Evolutionary conservation across 805 yeast genomes (phyloP), one percentile per base, ranked within the genome.

Genomic region (Ogataea paradorogensis): DNA sequence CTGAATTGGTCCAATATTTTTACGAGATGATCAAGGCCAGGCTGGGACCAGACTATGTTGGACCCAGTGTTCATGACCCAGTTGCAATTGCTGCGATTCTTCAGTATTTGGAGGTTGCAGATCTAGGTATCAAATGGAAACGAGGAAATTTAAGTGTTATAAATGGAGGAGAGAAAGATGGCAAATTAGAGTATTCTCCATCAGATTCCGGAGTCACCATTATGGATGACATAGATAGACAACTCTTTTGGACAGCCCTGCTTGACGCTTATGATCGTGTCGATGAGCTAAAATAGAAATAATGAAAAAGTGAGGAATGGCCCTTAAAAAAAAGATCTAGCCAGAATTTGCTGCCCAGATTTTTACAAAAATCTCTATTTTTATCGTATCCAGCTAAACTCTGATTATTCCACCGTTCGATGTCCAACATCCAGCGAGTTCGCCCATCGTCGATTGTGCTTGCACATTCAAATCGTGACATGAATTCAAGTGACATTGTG

Each of bases 11-110:
- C 50, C 62, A 67, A 9, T 76, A 67, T 44, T 79, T 78, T 54
- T 70, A 74, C 9, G 62, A 64, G 16, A 50, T 76, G 8, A 71
- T 73, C 53, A 63, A 64, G 27, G 62, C 64, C 18, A 52, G 59
- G 28, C 71, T 69, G 46, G 71, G 71, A 66, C 75, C 57, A 45
- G 46, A 18, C 21, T 58, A 51, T 33, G 44, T 56, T 5, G 91
- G 93, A 0, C 89, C 93, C 4, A 87, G 89, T 1, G 70, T 85
- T 1, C 95, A 87, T 60, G 95, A 86, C 58, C 91, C 93, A 1
- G 65, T 84, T 36, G 84, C 95, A 1, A 65, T 84, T 9, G 75
- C 74, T 37, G 78, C 78, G 0, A 52, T 85, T 26, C 58, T 85
- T 36, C 74, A 76, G 15, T 57, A 76, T 35, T 58, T 66, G 35